Percentiles rank a stretch among this genome's conserved stretches.
phyloP scores from a whole-genome alignment of 2,329 filamentous ascomycete species.

The Penicillium digitatum region DNA sequence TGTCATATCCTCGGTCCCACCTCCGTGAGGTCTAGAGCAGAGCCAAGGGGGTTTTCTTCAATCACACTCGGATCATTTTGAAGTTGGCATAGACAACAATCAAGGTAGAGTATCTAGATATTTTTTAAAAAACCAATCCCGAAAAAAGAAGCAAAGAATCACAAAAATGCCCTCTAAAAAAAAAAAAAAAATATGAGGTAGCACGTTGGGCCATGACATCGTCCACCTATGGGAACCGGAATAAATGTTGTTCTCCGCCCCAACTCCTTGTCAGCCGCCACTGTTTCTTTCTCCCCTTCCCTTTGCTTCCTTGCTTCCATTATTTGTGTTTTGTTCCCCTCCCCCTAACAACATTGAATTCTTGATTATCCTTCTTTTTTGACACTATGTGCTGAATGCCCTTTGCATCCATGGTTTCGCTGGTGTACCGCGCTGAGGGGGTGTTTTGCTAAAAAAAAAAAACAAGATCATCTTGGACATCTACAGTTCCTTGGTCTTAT shows the following conservation, averaged over 20 bases:
- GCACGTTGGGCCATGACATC: constrained; percentile 12
- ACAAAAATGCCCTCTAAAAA: background rate
- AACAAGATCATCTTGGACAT: background rate
- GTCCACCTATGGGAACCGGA: constrained; percentile 10
- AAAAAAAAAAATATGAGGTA: background rate
- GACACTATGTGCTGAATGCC: constrained; percentile 16
- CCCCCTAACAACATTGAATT: background rate
- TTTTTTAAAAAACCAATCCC: background rate
- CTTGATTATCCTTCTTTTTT: background rate
- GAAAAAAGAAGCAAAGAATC: background rate
- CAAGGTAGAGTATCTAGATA: background rate
- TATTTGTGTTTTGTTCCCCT: constrained; percentile 4
- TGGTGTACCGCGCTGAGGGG: constrained; percentile 21
- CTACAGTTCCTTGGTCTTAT: constrained; percentile 7
- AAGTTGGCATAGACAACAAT: background rate
- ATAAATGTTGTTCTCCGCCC: constrained; percentile 30
- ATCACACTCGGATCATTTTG: background rate
- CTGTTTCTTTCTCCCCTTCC: constrained; percentile 20
- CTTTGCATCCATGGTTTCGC: constrained; percentile 26
- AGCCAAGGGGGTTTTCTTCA: background rate
- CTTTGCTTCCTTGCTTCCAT: constrained; percentile 21
- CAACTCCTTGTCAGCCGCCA: constrained; percentile 35
- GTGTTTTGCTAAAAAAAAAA: constrained; percentile 13
- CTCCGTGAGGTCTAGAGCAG: constrained; percentile 3
- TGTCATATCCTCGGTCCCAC: background rate